Evolutionary conservation across 1,284 basidiomycete species (phyloP), one percentile per base, ranked within the genome.

Genomic region (Entoloma clypeatum): DNA sequence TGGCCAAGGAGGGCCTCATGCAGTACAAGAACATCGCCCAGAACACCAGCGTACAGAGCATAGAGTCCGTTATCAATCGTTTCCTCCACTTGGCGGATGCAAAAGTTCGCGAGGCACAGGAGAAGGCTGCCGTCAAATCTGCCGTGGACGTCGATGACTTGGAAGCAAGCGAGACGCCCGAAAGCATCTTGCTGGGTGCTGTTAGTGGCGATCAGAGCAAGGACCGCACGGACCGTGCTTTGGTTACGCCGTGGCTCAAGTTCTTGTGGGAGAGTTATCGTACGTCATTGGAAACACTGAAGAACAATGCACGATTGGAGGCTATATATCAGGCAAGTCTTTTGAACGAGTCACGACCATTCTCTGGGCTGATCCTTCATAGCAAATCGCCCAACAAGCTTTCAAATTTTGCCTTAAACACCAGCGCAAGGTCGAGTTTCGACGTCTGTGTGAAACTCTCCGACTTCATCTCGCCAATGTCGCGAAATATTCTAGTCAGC

Each of bases 231-330:
- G 95, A 99, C 68, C 74, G 96, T 44, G 88, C 92, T 17, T 77
- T 99, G 39, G 92, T 99, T 51, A 96, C 92, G 0, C 95, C 96
- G 2, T 97, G 93, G 84, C 84, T 99, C 62, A 95, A 96, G 64
- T 98, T 98, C 67, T 76, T 95, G 21, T 99, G 94, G 93, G 95
- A 99, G 74, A 92, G 92, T 50, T 98, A 98, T 65, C 84, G 96
- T 47, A 97, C 93, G 21, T 92, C 90, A 6, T 75, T 99, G 44
- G 96, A 99, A 71, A 95, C 94, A 7, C 74, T 98, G 54, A 94
- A 98, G 64, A 97, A 98, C 66, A 99, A 98, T 62, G 90, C 93
- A 30, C 76, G 95, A 33, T 69, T 99, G 42, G 96, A 99, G 67
- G 70, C 75, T 9, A 91, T 98, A 52, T 99, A 99, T 69, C 95